These are phyloP conservation scores for Hippophae gyantsensis DNA, from an alignment of 306 rosid species.

Conservation along the genomic window DNA sequence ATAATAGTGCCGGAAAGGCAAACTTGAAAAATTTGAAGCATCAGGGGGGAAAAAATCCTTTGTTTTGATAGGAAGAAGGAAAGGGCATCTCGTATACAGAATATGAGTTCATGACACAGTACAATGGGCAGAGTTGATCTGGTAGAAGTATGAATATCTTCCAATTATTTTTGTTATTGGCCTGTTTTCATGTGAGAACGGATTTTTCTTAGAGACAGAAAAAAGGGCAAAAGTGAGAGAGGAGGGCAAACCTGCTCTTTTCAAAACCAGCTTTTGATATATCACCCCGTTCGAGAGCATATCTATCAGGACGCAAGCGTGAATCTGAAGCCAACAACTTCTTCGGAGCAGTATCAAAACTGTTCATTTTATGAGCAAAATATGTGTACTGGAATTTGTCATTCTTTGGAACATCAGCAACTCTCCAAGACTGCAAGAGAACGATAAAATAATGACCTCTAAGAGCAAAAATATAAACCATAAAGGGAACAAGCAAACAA, in stretches of 20 bases:
- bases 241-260: constrained; percentile 53
- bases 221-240: background rate
- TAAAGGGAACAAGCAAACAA: background rate
- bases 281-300: constrained; percentile 78
- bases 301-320: constrained; percentile 89
- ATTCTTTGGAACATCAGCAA: constrained; percentile 60
- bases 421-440: constrained; percentile 68
- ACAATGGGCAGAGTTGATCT: too few relatives aligned
- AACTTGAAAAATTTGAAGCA: background rate
- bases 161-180: background rate
- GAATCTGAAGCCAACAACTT: constrained; percentile 82
- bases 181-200: background rate
- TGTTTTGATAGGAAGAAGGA: too few relatives aligned
- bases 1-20: background rate
- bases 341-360: constrained; percentile 73
- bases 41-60: background rate
- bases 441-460: background rate
- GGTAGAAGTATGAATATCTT: too few relatives aligned
- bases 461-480: background rate
- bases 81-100: too few relatives aligned
- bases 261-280: constrained; percentile 77
- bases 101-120: too few relatives aligned
- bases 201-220: background rate
- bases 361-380: constrained; percentile 83
- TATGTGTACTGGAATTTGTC: constrained; percentile 77